Base-by-base conservation (phyloP, 768 basidiomycete species). In the Suillus spraguei region DNA sequence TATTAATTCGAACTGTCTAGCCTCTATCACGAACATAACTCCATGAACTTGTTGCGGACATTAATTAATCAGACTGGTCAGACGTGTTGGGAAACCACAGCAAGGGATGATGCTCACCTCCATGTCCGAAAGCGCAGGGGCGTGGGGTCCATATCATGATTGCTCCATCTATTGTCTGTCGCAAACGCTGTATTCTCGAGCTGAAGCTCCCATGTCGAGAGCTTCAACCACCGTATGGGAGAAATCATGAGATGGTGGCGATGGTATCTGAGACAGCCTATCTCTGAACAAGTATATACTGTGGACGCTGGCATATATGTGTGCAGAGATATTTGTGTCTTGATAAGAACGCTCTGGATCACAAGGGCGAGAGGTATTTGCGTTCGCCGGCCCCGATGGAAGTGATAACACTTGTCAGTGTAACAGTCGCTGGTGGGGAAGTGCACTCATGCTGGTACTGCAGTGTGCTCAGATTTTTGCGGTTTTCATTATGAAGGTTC, bases 71-170 rank as follows among this genome's bases (percentile, higher is more conserved):
- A 46, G 56, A 9, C 54, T 36, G 36, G 39, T 50, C 28, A 50
- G 28, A 9, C 7, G n/a, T n/a, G n/a, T n/a, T n/a, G n/a, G n/a
- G n/a, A n/a, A n/a, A 46, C 53, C 20, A 28, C 28, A 22, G 47
- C n/a, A 32, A 33, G 56, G 32, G 4, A n/a, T 60, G 2, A 38
- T 4, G 61, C 71, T 66, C 38, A 72, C 33, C 81, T 79, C 91
- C 91, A 92, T 2, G 88, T 91, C 64, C 89, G 76, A 47, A 79
- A 66, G 36, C 81, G 72, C 0, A 78, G 80, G 39, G 88, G 86
- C 9, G 90, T 88, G 4, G 89, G 89, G 65, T 91, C 90, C 88
- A 91, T 91, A 68, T 91, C 91, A 66, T 83, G 83, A 74, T 92
- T 92, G 65, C 79, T 81, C 88, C 88, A 90, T 71, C 80, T 78